Percentiles rank a stretch among this genome's conserved stretches.
Evolutionary conservation across 805 yeast genomes (phyloP).

Genomic region (Myxozyma geophila): DNA sequence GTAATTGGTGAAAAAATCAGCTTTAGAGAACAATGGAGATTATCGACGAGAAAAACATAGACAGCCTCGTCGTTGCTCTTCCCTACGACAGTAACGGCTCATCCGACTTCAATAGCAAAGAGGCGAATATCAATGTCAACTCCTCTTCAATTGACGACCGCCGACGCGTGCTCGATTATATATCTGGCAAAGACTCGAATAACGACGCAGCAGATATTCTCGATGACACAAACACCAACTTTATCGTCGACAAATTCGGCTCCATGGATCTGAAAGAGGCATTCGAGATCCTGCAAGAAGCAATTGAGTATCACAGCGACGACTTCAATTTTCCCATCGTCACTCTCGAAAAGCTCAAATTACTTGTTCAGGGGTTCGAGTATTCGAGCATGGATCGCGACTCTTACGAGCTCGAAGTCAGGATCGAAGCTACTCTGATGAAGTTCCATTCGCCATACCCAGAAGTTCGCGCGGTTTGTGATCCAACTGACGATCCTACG

Average conservation of each 20-base stretch:
- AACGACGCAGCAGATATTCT: neutral
- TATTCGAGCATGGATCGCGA: neutral
- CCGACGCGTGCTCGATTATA: neutral
- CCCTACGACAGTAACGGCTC: neutral
- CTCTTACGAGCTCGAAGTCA: conserved; percentile 17
- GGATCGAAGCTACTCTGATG: conserved; percentile 23
- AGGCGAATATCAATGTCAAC: neutral
- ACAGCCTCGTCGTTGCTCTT: neutral
- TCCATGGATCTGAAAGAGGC: conserved; percentile 46
- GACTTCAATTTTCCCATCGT: conserved; percentile 25
- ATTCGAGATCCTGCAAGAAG: conserved; percentile 34
- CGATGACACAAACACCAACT: neutral
- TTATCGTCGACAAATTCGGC: neutral
- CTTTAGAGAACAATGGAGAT: neutral
- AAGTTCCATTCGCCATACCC: conserved; percentile 55
- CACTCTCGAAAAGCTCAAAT: conserved; percentile 2
- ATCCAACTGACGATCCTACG: conserved; percentile 57
- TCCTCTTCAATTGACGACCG: neutral
- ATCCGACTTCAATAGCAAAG: neutral
- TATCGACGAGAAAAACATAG: neutral
- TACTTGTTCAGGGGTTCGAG: conserved; percentile 9
- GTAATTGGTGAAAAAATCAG: neutral
- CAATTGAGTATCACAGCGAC: conserved; percentile 7
- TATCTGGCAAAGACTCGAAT: neutral
- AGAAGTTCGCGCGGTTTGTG: conserved; percentile 70